These are phyloP conservation scores for Corylus avellana DNA, from an alignment of 306 rosid species.

Conservation along the genomic window DNA sequence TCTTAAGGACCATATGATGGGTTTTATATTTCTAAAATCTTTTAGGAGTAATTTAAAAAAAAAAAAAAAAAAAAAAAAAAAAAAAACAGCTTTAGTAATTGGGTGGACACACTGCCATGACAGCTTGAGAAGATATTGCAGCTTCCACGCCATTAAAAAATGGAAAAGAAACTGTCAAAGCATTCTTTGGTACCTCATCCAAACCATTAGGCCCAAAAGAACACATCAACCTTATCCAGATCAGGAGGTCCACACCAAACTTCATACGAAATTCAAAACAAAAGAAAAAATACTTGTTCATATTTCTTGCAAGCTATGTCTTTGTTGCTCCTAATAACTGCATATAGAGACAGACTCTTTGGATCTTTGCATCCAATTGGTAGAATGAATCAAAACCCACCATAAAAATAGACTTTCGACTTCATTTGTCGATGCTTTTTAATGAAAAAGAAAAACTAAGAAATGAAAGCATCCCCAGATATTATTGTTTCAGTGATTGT, in stretches of 20 bases:
- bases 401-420: too few species aligned
- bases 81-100: neutral
- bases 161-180: neutral
- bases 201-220: too few species aligned
- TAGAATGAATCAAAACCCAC: neutral
- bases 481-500: neutral
- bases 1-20: too few species aligned
- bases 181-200: neutral
- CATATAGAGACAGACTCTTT: neutral
- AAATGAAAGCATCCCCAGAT: too few species aligned
- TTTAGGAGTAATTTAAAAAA: too few species aligned
- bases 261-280: neutral
- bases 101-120: neutral
- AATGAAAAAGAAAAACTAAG: too few species aligned
- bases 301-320: neutral
- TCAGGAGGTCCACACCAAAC: neutral
- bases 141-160: neutral
- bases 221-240: too few species aligned
- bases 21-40: too few species aligned
- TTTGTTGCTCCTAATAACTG: neutral
- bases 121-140: neutral
- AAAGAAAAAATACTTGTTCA: neutral
- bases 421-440: too few species aligned
- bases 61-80: too few species aligned
- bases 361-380: neutral